Percentiles rank a stretch among this genome's conserved stretches.
These are phyloP conservation scores for Schizosaccharomyces osmophilus DNA, from an alignment of 805 yeast genomes.

Conservation along the genomic window DNA sequence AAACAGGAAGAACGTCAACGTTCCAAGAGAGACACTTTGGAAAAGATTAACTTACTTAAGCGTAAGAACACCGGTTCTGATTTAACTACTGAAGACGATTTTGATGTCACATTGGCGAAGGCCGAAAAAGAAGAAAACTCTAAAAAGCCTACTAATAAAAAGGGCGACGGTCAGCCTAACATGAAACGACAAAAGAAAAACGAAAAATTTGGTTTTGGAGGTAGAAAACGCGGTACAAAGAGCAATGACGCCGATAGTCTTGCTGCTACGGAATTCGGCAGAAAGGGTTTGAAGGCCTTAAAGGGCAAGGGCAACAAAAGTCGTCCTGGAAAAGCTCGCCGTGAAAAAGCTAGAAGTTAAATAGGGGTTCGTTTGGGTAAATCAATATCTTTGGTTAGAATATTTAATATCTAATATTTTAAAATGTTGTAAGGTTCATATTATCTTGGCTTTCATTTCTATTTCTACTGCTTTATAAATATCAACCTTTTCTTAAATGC, in stretches of 20 bases:
- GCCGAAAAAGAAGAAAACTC: conserved; percentile 40
- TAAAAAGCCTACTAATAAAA: conserved; percentile 5
- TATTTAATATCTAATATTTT: no score
- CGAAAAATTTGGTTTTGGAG: conserved; percentile 53
- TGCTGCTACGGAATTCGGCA: neutral
- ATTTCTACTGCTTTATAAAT: no score
- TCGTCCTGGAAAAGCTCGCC: neutral
- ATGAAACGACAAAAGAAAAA: conserved; percentile 41
- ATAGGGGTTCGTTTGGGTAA: no score
- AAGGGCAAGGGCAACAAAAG: neutral
- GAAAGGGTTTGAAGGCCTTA: neutral
- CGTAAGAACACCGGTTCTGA: conserved; percentile 41
- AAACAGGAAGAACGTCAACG: conserved; percentile 81
- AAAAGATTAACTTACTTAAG: conserved; percentile 72
- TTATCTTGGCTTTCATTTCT: no score
- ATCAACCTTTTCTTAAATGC: no score
- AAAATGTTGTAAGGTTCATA: no score
- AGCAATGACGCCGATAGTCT: conserved; percentile 44
- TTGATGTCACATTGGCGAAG: conserved; percentile 81
- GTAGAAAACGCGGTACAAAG: conserved; percentile 49
- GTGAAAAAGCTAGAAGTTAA: neutral
- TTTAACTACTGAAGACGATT: conserved; percentile 49
- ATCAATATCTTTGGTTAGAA: no score
- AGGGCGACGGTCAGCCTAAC: conserved; percentile 4
- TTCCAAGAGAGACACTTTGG: conserved; percentile 74